These are phyloP conservation scores for Pisolithus thermaeus DNA, from an alignment of 1,284 basidiomycete species.

Conservation along the genomic window DNA sequence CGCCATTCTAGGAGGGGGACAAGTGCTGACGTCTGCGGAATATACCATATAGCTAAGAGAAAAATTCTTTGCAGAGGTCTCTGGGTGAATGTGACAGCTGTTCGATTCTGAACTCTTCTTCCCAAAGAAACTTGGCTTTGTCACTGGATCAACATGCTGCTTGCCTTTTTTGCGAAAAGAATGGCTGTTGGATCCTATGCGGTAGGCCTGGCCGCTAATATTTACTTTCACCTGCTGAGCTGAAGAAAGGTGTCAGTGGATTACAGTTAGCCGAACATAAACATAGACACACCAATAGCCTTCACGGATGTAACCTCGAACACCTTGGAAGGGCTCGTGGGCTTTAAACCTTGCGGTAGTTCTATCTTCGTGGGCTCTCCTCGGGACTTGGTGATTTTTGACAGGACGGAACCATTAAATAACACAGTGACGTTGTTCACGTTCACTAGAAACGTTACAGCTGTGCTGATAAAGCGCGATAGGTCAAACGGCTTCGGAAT, in stretches of 20 bases:
- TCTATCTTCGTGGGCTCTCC: slow-evolving; percentile 50
- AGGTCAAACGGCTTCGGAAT: slow-evolving; percentile 84
- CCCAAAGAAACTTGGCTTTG: slow-evolving; percentile 5
- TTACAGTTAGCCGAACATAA: neutral
- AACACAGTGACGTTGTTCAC: slow-evolving; percentile 72
- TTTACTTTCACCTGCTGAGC: slow-evolving; percentile 76
- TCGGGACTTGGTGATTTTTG: slow-evolving; percentile 64
- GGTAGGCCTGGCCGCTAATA: slow-evolving; percentile 64
- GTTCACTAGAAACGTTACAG: slow-evolving; percentile 86
- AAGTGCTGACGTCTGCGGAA: slow-evolving; percentile 71
- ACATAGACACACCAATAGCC: slow-evolving; percentile 48
- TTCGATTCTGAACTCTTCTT: slow-evolving; percentile 1
- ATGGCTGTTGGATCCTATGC: slow-evolving; percentile 59
- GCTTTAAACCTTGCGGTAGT: slow-evolving; percentile 51
- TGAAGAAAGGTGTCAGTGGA: slow-evolving; percentile 15
- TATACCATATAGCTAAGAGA: slow-evolving; percentile 40
- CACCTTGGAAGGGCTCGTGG: slow-evolving; percentile 43
- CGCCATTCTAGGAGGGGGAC: slow-evolving; percentile 62
- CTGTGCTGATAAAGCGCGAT: slow-evolving; percentile 83
- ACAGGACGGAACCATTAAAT: slow-evolving; percentile 71
- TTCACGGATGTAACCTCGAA: slow-evolving; percentile 69
- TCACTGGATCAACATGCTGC: slow-evolving; percentile 28
- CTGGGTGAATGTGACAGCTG: neutral
- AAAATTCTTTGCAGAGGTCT: neutral
- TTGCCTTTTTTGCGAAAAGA: slow-evolving; percentile 19